Evolutionary conservation across 257 asterid genomes (phyloP).

Genomic region (Haberlea rhodopensis): DNA sequence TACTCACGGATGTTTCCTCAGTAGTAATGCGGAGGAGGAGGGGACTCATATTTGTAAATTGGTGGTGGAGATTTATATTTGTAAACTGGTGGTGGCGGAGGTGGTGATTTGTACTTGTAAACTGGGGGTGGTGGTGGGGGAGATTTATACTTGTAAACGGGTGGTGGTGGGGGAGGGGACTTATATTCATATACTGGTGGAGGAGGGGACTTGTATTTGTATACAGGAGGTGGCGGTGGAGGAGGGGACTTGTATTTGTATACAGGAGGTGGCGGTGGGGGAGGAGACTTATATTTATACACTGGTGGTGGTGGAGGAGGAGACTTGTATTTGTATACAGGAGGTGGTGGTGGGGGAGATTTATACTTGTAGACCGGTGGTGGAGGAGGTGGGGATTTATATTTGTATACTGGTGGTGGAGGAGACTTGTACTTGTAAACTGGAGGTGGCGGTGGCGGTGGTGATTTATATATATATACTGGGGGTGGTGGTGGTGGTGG

Average conservation of each 20-base stretch:
- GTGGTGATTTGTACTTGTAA: not conserved
- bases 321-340: not conserved
- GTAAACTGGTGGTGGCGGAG: not conserved
- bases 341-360: conserved; percentile 12
- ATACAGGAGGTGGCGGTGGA: not conserved
- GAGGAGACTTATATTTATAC: not conserved
- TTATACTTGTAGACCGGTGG: not conserved
- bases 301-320: conserved; percentile 19
- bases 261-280: conserved; percentile 1
- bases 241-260: conserved; percentile 16
- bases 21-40: not conserved
- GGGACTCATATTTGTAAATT: too few relatives aligned
- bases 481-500: conserved; percentile 27
- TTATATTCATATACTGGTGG: conserved; percentile 10
- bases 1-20: not conserved
- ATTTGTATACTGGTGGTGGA: conserved; percentile 10
- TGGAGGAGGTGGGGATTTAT: conserved; percentile 21
- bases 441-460: conserved; percentile 29
- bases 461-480: not conserved
- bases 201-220: conserved; percentile 14
- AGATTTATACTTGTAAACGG: not conserved
- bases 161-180: conserved; percentile 11
- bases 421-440: conserved; percentile 10
- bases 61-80: too few relatives aligned
- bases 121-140: too few relatives aligned